These are phyloP conservation scores for Gossypium aridum DNA, from an alignment of 441 rosid genomes.

Conservation along the genomic window DNA sequence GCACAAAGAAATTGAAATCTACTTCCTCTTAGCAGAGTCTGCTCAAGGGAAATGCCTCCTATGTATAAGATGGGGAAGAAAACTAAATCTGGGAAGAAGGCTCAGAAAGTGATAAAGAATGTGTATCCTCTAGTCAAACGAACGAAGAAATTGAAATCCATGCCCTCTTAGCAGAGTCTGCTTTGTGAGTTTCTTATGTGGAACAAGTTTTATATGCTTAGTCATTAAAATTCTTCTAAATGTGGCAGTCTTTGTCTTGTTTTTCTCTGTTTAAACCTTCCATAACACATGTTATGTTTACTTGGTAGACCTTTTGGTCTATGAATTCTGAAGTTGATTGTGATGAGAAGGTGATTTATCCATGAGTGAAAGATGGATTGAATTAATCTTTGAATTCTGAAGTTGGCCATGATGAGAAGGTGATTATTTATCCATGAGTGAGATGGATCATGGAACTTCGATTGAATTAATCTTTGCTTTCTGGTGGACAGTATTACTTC, in stretches of 20 bases:
- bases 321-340: not conserved
- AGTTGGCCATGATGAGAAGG: not conserved
- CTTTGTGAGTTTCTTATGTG: not conserved
- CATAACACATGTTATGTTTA: not conserved
- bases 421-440: not conserved
- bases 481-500: not conserved
- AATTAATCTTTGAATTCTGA: not conserved
- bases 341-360: not conserved
- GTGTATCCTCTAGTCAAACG: constrained; percentile 34
- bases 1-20: constrained; percentile 44
- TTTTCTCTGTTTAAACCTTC: not conserved
- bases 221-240: not conserved
- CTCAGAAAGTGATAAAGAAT: constrained; percentile 43
- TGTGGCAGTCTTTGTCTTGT: not conserved
- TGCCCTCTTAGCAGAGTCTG: constrained; percentile 15
- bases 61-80: constrained; percentile 46
- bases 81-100: constrained; percentile 38
- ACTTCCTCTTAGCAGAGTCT: constrained; percentile 14
- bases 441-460: not conserved
- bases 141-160: constrained; percentile 43
- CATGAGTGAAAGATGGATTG: not conserved
- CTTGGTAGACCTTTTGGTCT: not conserved
- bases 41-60: constrained; percentile 40
- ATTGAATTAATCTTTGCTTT: constrained; percentile 3
- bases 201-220: not conserved